Conservation (phyloP, 306 rosid genomes). For the Coriaria nepalensis region DNA sequence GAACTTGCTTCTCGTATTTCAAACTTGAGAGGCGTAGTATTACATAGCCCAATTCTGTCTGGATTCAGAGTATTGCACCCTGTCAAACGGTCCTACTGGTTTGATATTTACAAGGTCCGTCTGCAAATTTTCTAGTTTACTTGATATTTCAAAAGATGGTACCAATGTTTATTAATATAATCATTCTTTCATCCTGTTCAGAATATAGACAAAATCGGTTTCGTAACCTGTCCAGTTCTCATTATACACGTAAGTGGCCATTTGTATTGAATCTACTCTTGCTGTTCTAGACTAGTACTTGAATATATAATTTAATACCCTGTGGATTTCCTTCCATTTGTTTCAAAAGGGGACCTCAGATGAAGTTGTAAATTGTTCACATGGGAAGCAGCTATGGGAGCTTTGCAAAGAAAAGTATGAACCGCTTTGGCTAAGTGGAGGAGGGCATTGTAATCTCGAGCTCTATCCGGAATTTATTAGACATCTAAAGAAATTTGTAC, state of each 20-base stretch:
- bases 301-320: background rate
- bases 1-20: conserved; percentile 71
- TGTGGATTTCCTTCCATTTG: background rate
- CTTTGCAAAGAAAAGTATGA: conserved; percentile 77
- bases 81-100: conserved; percentile 82
- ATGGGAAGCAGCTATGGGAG: conserved; percentile 88
- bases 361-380: conserved; percentile 86
- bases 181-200: conserved; percentile 22
- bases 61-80: conserved; percentile 87
- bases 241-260: conserved; percentile 70
- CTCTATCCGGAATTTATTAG: conserved; percentile 81
- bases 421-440: conserved; percentile 89
- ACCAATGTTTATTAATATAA: conserved; percentile 4
- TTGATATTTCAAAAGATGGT: background rate
- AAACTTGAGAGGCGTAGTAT: conserved; percentile 71
- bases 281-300: no score
- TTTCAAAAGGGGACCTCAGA: conserved; percentile 70
- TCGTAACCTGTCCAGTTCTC: conserved; percentile 68
- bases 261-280: background rate
- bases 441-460: conserved; percentile 90
- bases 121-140: background rate
- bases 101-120: conserved; percentile 81
- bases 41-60: conserved; percentile 86
- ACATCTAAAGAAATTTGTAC: conserved; percentile 94
- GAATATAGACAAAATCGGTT: conserved; percentile 75